Percentiles rank a stretch among this genome's conserved stretches.
These are phyloP conservation scores for Termitomyces titanicus DNA, from an alignment of 768 basidiomycete species.

Conservation along the genomic window DNA sequence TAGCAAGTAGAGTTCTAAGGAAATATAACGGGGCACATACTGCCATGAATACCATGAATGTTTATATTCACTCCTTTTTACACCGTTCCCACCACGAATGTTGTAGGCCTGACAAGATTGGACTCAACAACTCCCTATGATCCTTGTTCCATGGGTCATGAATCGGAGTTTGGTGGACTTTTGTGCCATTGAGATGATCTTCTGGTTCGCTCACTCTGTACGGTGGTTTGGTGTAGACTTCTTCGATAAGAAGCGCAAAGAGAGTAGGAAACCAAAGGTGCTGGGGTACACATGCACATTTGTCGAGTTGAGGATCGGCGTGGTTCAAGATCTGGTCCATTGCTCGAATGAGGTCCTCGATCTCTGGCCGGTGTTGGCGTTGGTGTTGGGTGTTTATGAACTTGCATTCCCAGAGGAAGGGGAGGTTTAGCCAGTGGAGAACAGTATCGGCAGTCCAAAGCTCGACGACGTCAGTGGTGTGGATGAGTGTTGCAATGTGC, in stretches of 20 bases:
- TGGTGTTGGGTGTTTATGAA: background rate
- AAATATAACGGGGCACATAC: background rate
- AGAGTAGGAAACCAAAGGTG: background rate
- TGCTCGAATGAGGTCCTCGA: background rate
- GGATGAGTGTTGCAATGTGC: background rate
- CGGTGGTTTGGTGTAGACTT: background rate
- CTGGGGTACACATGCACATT: background rate
- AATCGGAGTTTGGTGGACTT: background rate
- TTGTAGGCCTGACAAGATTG: background rate
- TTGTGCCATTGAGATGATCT: background rate
- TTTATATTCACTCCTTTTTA: background rate
- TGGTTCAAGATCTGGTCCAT: background rate
- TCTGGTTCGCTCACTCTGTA: background rate
- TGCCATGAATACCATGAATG: background rate
- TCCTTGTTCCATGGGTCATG: background rate
- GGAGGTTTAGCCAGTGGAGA: background rate
- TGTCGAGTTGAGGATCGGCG: background rate
- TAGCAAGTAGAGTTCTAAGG: too few species aligned
- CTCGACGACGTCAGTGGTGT: background rate
- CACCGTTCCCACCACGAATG: background rate
- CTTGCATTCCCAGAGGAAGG: background rate
- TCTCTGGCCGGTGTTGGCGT: background rate
- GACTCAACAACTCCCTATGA: background rate
- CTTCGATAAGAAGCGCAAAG: background rate
- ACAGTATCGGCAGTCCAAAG: background rate